Evolutionary conservation across 106 monocot species (phyloP).

Genomic region (Platanthera guangdongensis): DNA sequence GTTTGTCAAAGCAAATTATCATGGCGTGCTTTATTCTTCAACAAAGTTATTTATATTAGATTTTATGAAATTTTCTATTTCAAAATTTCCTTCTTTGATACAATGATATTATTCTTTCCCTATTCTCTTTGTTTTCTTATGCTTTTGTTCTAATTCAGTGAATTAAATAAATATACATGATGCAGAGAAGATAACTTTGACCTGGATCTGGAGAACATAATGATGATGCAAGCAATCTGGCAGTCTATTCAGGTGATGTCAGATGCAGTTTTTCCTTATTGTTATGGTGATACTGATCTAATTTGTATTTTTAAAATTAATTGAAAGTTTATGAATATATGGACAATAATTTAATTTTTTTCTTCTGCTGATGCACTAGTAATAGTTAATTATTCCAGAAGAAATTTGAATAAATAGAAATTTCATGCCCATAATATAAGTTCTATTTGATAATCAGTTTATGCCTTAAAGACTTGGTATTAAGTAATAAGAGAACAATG

Average conservation of each 20-base stretch:
- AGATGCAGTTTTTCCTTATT: constrained; percentile 3
- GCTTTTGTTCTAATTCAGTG: not conserved
- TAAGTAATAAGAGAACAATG: too few species aligned
- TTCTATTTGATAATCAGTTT: not conserved
- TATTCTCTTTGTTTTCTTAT: not conserved
- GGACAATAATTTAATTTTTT: not conserved
- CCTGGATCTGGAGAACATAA: constrained; percentile 41
- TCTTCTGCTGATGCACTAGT: not conserved
- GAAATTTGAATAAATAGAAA: not conserved
- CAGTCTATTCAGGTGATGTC: constrained; percentile 40
- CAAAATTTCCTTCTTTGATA: not conserved
- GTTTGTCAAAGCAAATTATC: not conserved
- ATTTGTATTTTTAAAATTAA: not conserved
- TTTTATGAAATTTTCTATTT: too few species aligned
- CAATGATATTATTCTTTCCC: not conserved
- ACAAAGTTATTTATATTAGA: too few species aligned
- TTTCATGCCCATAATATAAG: not conserved
- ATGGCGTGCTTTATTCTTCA: not conserved
- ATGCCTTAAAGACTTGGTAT: not conserved
- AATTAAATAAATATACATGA: not conserved
- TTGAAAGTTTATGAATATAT: not conserved
- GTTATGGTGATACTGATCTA: not conserved
- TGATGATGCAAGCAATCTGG: constrained; percentile 60
- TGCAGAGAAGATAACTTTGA: constrained; percentile 39
- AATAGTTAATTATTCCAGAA: not conserved